Conservation (phyloP, 768 basidiomycete genomes). For the Cytidiella melzeri region DNA sequence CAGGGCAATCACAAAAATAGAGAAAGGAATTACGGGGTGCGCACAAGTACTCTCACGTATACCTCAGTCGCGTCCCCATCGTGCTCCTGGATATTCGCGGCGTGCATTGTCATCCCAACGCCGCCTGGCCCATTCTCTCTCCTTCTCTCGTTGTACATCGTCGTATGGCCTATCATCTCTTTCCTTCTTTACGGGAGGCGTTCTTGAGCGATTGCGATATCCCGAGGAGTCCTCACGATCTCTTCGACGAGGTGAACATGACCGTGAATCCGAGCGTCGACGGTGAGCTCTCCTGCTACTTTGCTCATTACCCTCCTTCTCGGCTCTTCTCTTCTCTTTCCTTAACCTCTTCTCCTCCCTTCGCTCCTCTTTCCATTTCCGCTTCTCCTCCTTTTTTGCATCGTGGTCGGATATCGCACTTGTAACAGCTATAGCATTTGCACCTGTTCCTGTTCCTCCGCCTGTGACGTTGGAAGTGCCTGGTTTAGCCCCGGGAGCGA, state of each 20-base stretch:
- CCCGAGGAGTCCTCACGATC: constrained; percentile 9
- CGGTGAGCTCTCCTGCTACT: constrained; percentile 23
- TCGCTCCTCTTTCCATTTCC: constrained; percentile 39
- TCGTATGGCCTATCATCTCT: constrained; percentile 23
- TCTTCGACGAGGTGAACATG: constrained; percentile 29
- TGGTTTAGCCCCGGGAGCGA: constrained; percentile 39
- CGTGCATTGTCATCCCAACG: constrained; percentile 42
- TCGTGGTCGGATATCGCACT: constrained; percentile 16
- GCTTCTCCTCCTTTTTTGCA: constrained; percentile 28
- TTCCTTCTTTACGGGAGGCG: constrained; percentile 13
- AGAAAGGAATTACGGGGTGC: too few relatives aligned
- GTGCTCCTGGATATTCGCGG: constrained; percentile 29
- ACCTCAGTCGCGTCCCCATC: constrained; percentile 23
- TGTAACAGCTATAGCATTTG: constrained; percentile 24
- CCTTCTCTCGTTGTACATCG: constrained; percentile 27
- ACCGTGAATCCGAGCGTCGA: constrained; percentile 22
- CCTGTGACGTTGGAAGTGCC: constrained; percentile 8
- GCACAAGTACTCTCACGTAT: too few relatives aligned
- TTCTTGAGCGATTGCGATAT: constrained; percentile 13
- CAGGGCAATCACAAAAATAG: too few relatives aligned
- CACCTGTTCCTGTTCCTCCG: constrained; percentile 24
- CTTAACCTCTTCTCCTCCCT: constrained; percentile 34
- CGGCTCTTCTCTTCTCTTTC: constrained; percentile 55
- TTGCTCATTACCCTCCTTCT: constrained; percentile 36
- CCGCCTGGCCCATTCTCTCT: constrained; percentile 41